A percentile compares a stretch with the other conserved stretches of the same genome.
Evolutionary conservation across 805 yeast species (phyloP).

Genomic region (Wickerhamomyces rabaulensis): DNA sequence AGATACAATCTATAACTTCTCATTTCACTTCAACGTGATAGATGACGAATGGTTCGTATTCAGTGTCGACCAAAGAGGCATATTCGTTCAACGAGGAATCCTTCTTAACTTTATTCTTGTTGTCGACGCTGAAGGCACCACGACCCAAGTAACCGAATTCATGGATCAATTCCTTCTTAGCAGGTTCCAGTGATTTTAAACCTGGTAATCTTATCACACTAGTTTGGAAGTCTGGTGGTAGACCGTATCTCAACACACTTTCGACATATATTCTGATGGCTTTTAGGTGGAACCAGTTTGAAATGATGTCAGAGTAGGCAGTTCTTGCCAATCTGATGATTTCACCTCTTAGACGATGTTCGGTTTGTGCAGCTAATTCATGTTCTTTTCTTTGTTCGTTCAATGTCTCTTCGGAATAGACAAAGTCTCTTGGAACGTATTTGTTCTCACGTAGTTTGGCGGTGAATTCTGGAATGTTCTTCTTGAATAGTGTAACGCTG

Average conservation of each 20-base stretch:
- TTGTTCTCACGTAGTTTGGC: constrained; percentile 74
- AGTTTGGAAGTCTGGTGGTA: constrained; percentile 84
- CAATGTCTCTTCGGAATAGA: constrained; percentile 72
- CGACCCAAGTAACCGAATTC: constrained; percentile 92
- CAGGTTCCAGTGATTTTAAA: constrained; percentile 39
- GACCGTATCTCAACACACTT: constrained; percentile 89
- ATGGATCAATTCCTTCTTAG: constrained; percentile 63
- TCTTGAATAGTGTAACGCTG: constrained; percentile 81
- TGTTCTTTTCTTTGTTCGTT: constrained; percentile 74
- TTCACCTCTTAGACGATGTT: constrained; percentile 69
- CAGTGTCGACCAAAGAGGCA: constrained; percentile 88
- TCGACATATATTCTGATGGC: constrained; percentile 86
- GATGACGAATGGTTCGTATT: constrained; percentile 93
- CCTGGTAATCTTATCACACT: constrained; percentile 42
- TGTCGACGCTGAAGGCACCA: constrained; percentile 69
- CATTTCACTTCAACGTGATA: constrained; percentile 48
- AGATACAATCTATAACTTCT: constrained; percentile 1
- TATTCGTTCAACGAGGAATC: constrained; percentile 74
- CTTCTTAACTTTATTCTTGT: constrained; percentile 58
- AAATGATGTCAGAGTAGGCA: constrained; percentile 82
- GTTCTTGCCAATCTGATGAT: constrained; percentile 77
- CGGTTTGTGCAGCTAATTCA: constrained; percentile 67
- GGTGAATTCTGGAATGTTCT: constrained; percentile 64
- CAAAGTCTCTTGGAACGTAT: constrained; percentile 91
- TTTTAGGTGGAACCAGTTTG: constrained; percentile 88